Evolutionary conservation across 345 rosid genomes (phyloP), one percentile per base, ranked within the genome.

Genomic region (Populus deltoides): DNA sequence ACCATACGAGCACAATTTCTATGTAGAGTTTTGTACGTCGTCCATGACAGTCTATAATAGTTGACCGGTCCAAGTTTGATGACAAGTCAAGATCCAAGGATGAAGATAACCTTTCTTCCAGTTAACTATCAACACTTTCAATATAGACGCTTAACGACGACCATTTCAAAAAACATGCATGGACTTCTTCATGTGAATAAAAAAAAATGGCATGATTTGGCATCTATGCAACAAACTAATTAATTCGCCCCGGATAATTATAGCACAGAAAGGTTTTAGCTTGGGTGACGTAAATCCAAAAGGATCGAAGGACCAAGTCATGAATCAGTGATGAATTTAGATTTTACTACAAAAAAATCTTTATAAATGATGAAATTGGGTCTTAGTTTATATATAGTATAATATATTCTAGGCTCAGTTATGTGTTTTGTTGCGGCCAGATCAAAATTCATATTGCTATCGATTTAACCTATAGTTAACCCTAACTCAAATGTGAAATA

Each of bases 1-100:
- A 45, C 51, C 51, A 45, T 45, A 45, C 15, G 15, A 57, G 29
- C 29, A n/a, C 27, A 8, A 10, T 57, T n/a, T 59, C 27, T 59
- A 8, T 10, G 2, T 0, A n/a, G 29, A 10, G 0, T n/a, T 51
- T 59, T n/a, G 15, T 1, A 10, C 25, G 65, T 5, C 15, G n/a
- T 53, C 20, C 59, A 20, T 1, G 1, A 1, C 13, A 1, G 5
- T 24, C 0, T n/a, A 24, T 0, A n/a, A 10, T 2, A 3, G 1
- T 55, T 8, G 22, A 22, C 24, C 2, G 1, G 62, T 55, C 27
- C 11, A 55, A 3, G 9, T 0, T 24, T n/a, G 65, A 10, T 55
- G 8, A 3, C 2, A 10, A 24, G 65, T 59, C 65, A 59, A 24
- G 5, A 5, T 25, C 24, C 65, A 59, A 24, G 15, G 15, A 25